Evolutionary conservation across 768 basidiomycete species (phyloP).

Genomic region (Trametes cubensis): DNA sequence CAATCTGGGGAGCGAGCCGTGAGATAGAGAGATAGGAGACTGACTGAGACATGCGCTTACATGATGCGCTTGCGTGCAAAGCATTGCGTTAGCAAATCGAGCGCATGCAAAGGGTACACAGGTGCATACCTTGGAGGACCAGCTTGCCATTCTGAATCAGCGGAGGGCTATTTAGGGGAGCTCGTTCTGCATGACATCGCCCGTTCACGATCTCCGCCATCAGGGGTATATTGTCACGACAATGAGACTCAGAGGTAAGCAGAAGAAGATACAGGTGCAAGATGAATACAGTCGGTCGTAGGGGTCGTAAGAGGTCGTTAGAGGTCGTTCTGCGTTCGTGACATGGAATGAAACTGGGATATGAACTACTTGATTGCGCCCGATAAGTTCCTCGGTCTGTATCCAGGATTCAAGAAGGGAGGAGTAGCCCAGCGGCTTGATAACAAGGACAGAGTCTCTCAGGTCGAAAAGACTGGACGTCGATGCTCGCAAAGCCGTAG

Average conservation of each 20-base stretch:
- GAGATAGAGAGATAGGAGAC: not conserved
- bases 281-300: not conserved
- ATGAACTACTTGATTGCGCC: too few species aligned
- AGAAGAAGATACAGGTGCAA: not conserved
- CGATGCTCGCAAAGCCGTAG: not conserved
- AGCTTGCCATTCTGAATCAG: conserved; percentile 64
- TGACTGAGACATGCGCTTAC: conserved; percentile 37
- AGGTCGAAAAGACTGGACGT: too few species aligned
- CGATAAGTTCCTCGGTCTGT: too few species aligned
- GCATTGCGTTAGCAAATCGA: not conserved
- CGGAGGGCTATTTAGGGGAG: conserved; percentile 51
- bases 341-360: too few species aligned
- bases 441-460: too few species aligned
- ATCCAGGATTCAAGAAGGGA: too few species aligned
- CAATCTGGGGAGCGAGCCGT: conserved; percentile 45
- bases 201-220: conserved; percentile 35
- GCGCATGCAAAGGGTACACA: not conserved
- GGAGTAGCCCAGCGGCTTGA: too few species aligned
- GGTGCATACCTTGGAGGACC: conserved; percentile 56
- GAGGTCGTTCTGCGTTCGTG: not conserved
- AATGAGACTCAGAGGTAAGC: too few species aligned
- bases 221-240: not conserved
- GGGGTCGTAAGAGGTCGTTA: not conserved
- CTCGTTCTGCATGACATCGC: conserved; percentile 43
- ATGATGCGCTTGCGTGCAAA: conserved; percentile 50